A percentile compares a stretch with the other conserved stretches of the same genome.
Evolutionary conservation across 2,329 filamentous ascomycete genomes (phyloP).

Genomic region (Rhynchosporium graminicola): DNA sequence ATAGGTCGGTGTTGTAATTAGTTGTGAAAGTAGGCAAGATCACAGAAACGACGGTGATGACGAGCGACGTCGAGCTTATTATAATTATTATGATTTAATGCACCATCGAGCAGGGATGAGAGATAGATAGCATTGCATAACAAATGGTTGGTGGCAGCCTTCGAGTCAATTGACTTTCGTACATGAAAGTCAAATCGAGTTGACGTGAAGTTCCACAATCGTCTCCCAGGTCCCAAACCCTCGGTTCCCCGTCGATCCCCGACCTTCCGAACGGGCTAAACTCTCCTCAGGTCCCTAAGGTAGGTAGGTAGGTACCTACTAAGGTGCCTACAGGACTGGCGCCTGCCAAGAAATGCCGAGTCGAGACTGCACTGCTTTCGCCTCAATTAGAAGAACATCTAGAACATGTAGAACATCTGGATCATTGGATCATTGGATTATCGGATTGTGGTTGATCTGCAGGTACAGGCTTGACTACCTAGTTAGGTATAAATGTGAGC

Average conservation of each 20-base stretch:
- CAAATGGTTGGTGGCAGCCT: too few species aligned
- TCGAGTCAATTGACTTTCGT: too few species aligned
- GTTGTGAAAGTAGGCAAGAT: not conserved
- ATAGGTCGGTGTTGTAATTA: not conserved
- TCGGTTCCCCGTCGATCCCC: conserved; percentile 4
- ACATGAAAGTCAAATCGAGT: not conserved
- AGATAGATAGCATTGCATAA: too few species aligned
- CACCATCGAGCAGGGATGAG: too few species aligned
- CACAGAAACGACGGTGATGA: not conserved
- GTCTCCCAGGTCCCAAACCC: conserved; percentile 1
- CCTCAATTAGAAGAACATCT: too few species aligned
- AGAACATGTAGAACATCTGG: too few species aligned
- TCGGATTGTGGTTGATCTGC: too few species aligned
- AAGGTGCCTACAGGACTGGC: not conserved
- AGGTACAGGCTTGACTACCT: too few species aligned
- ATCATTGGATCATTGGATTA: too few species aligned
- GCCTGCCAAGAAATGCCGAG: not conserved
- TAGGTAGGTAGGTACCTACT: not conserved
- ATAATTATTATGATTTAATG: too few species aligned
- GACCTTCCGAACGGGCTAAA: not conserved
- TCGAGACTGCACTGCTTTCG: not conserved
- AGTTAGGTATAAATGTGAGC: too few species aligned
- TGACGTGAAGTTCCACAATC: not conserved
- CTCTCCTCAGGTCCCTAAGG: not conserved
- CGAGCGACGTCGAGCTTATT: not conserved